A percentile compares a stretch with the other conserved stretches of the same genome.
These are phyloP conservation scores for Trypanosoma congolense DNA, from an alignment of 208 protist genomes.

Conservation along the genomic window DNA sequence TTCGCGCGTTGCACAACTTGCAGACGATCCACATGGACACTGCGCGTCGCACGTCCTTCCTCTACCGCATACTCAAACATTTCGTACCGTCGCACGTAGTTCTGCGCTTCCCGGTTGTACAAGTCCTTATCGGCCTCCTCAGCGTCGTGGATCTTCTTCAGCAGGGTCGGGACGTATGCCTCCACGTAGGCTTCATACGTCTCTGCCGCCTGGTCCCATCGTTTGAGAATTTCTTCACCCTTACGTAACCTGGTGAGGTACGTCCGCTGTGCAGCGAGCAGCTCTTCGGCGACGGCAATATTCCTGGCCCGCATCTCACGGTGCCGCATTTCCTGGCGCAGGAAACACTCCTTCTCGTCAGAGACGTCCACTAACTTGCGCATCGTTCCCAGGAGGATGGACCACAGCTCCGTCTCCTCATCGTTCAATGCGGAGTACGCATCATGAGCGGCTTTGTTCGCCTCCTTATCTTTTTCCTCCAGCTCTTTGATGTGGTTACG, in stretches of 20 bases:
- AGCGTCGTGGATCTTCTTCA: slow-evolving; percentile 81
- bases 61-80: slow-evolving; percentile 75
- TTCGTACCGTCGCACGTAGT: slow-evolving; percentile 68
- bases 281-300: slow-evolving; percentile 30
- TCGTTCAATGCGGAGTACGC: slow-evolving; percentile 35
- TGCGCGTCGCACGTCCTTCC: slow-evolving; percentile 69
- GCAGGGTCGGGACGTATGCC: slow-evolving; percentile 87
- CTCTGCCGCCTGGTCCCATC: slow-evolving; percentile 44
- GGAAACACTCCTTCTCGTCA: slow-evolving; percentile 37
- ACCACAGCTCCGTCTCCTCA: slow-evolving; percentile 44
- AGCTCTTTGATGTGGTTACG: slow-evolving; percentile 29
- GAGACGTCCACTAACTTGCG: slow-evolving; percentile 33
- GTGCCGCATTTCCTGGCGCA: slow-evolving; percentile 50
- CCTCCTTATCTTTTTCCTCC: slow-evolving; percentile 29
- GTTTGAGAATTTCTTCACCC: slow-evolving; percentile 46
- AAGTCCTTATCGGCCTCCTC: slow-evolving; percentile 70
- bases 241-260: slow-evolving; percentile 42
- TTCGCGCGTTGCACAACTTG: slow-evolving; percentile 40
- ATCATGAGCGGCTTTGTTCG: slow-evolving; percentile 25
- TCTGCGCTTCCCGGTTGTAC: slow-evolving; percentile 59
- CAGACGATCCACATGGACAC: slow-evolving; percentile 67
- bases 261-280: slow-evolving; percentile 38
- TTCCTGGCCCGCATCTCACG: slow-evolving; percentile 49
- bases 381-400: slow-evolving; percentile 32
- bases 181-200: slow-evolving; percentile 80